Percentiles rank a stretch among this genome's conserved stretches.
phyloP scores from a whole-genome alignment of 208 protist genomes.

The Naegleria lovaniensis region DNA sequence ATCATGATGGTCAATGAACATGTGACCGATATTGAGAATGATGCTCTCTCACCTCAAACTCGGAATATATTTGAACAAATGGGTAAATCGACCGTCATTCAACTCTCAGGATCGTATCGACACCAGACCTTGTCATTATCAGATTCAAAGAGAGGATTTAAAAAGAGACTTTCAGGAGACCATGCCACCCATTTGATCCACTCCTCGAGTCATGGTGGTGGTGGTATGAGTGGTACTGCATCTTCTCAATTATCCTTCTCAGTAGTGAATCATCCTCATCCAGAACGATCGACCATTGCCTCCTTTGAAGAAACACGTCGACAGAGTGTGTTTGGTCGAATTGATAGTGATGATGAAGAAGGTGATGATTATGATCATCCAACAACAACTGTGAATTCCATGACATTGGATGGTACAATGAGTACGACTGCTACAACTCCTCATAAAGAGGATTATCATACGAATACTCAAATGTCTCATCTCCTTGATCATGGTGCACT shows the following conservation, averaged over 20 bases:
- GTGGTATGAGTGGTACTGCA: background rate
- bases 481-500: too few species aligned
- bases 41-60: background rate
- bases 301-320: background rate
- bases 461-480: too few species aligned
- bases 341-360: background rate
- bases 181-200: too few species aligned
- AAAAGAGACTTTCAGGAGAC: too few species aligned
- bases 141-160: too few species aligned
- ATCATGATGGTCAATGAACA: background rate
- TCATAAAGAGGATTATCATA: too few species aligned
- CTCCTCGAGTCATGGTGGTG: too few species aligned
- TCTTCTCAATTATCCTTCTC: too few species aligned
- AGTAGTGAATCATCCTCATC: too few species aligned
- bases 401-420: too few species aligned
- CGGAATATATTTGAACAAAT: background rate
- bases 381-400: too few species aligned
- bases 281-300: background rate
- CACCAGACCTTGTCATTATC: background rate
- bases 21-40: background rate
- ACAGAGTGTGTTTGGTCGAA: background rate
- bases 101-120: background rate
- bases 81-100: background rate
- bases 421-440: too few species aligned
- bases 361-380: background rate